phyloP scores from a whole-genome alignment of 257 asterid genomes.

The Rubia yunnanensis region DNA sequence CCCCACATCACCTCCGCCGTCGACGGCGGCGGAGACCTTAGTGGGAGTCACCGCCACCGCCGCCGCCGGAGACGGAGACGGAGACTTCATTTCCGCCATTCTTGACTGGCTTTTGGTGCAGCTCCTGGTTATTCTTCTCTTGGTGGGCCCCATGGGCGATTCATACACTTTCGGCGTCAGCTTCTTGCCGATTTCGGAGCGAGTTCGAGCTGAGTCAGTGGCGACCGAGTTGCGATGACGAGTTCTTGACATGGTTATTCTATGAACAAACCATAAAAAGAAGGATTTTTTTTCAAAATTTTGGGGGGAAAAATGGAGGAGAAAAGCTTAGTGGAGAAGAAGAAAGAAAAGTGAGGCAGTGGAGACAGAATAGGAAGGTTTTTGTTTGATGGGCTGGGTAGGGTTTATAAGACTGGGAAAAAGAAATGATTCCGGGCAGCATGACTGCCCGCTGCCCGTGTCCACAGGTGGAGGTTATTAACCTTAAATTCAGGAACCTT shows the following conservation, averaged over 20 bases:
- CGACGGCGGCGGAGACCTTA: conserved; percentile 10
- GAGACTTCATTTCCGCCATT: conserved; percentile 18
- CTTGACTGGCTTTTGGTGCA: conserved; percentile 16
- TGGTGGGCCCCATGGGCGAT: conserved; percentile 40
- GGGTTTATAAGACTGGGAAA: conserved; percentile 21
- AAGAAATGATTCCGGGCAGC: conserved; percentile 24
- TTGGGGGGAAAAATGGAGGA: neutral
- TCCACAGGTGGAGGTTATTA: conserved; percentile 10
- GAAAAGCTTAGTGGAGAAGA: no score
- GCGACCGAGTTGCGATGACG: neutral
- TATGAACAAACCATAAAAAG: neutral
- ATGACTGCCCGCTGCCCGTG: conserved; percentile 40
- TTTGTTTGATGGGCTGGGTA: conserved; percentile 3
- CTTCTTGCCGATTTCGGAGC: neutral
- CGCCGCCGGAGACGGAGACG: conserved; percentile 5
- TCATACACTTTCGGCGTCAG: neutral
- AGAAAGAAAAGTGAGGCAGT: neutral
- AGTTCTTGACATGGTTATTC: neutral
- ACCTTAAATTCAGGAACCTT: conserved; percentile 23
- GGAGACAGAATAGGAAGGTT: conserved; percentile 2
- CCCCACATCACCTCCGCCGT: conserved; percentile 6
- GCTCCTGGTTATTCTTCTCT: conserved; percentile 21
- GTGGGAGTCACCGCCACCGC: conserved; percentile 18
- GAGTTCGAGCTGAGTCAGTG: neutral
- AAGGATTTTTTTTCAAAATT: neutral